phyloP scores from a whole-genome alignment of 257 asterid genomes.

The Solanum peruvianum region DNA sequence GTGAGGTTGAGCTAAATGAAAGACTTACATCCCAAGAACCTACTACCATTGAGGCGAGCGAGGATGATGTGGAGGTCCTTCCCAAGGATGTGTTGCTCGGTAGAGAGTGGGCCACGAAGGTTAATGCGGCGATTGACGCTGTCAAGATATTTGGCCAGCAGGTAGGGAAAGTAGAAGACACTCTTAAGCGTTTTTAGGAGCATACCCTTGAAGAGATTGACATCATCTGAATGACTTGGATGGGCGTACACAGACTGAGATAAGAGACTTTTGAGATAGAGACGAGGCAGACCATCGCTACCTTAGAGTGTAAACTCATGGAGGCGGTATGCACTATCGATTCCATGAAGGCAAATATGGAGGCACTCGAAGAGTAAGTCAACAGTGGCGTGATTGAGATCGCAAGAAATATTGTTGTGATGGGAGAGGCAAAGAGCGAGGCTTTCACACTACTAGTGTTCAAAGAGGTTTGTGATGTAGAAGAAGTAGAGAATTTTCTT shows the following conservation, averaged over 20 bases:
- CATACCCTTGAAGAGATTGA: background rate
- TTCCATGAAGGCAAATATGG: background rate
- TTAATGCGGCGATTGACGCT: background rate
- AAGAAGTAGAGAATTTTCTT: background rate
- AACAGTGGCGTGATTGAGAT: background rate
- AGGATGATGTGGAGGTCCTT: background rate
- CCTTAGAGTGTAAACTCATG: background rate
- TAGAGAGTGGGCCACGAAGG: background rate
- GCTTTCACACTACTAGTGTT: background rate
- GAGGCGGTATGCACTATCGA: background rate
- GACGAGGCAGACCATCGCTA: background rate
- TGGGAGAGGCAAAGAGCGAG: background rate
- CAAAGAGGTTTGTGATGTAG: background rate
- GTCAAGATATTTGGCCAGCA: background rate
- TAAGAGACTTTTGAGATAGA: background rate
- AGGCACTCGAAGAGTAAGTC: background rate
- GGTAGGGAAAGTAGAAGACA: background rate
- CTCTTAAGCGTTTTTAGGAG: background rate
- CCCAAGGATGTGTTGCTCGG: background rate
- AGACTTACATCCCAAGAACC: background rate
- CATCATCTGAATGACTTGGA: background rate
- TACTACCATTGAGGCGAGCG: background rate
- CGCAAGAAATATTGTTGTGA: background rate
- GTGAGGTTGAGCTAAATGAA: background rate
- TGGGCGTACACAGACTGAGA: background rate